Percentiles rank a stretch among this genome's conserved stretches.
phyloP scores from a whole-genome alignment of 176 grass and related monocot species.

The Rhynchospora pubera region DNA sequence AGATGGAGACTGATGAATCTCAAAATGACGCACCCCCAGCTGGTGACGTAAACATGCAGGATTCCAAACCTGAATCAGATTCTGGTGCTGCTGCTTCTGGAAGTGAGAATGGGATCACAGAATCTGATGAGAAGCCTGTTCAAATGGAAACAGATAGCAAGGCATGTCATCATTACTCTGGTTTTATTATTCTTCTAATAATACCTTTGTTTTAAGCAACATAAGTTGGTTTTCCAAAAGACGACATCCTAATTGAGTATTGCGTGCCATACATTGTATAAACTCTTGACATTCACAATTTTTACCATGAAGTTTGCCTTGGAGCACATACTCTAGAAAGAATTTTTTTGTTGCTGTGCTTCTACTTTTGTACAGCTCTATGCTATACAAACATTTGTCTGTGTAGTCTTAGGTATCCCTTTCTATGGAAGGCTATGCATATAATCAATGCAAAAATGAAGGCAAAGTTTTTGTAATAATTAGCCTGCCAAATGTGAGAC shows the following conservation, averaged over 20 bases:
- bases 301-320: no score
- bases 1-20: constrained; percentile 65
- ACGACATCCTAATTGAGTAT: no score
- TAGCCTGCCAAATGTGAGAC: neutral
- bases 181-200: neutral
- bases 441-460: neutral
- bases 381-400: neutral
- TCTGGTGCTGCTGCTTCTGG: constrained; percentile 25
- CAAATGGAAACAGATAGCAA: constrained; percentile 92
- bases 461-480: neutral
- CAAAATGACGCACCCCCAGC: constrained; percentile 25
- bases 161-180: constrained; percentile 18
- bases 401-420: no score
- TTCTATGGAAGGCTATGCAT: neutral
- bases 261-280: no score
- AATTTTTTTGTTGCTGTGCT: neutral
- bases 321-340: no score
- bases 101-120: constrained; percentile 48
- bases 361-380: neutral
- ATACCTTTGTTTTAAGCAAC: neutral
- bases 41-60: constrained; percentile 65
- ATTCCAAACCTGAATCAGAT: constrained; percentile 43
- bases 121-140: constrained; percentile 53
- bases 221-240: neutral
- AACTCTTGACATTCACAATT: no score